Evolutionary conservation across 2,329 filamentous ascomycete genomes (phyloP).

Genomic region (Fusarium keratoplasticum): DNA sequence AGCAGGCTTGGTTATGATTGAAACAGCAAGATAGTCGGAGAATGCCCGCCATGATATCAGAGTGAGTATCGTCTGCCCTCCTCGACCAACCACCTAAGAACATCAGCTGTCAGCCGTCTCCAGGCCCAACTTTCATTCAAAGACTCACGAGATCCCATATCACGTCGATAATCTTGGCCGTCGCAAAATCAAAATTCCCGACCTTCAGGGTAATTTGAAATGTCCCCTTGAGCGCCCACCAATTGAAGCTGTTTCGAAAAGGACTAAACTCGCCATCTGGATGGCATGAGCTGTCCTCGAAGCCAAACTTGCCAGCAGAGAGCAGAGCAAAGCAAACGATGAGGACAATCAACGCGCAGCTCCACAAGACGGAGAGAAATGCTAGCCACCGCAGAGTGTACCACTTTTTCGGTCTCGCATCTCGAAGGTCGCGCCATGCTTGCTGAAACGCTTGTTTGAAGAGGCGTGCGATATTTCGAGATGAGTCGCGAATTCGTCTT

Average conservation of each 20-base stretch:
- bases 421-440: background rate
- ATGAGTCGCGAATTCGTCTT: background rate
- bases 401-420: background rate
- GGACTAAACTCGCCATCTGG: background rate
- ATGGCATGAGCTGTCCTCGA: background rate
- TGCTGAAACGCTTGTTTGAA: background rate
- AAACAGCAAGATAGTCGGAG: constrained; percentile 11
- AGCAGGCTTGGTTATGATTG: background rate
- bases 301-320: background rate
- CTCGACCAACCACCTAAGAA: constrained; percentile 13
- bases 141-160: constrained; percentile 17
- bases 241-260: background rate
- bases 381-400: background rate
- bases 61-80: background rate
- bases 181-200: background rate
- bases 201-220: constrained; percentile 10
- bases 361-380: background rate
- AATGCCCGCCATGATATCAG: constrained; percentile 8
- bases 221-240: constrained; percentile 3
- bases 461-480: background rate
- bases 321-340: background rate
- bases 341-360: background rate
- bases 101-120: background rate
- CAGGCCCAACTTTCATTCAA: fast-evolving
- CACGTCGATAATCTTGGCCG: constrained; percentile 14